Evolutionary conservation across 1,284 basidiomycete species (phyloP).

Genomic region (Blastosporella zonata): DNA sequence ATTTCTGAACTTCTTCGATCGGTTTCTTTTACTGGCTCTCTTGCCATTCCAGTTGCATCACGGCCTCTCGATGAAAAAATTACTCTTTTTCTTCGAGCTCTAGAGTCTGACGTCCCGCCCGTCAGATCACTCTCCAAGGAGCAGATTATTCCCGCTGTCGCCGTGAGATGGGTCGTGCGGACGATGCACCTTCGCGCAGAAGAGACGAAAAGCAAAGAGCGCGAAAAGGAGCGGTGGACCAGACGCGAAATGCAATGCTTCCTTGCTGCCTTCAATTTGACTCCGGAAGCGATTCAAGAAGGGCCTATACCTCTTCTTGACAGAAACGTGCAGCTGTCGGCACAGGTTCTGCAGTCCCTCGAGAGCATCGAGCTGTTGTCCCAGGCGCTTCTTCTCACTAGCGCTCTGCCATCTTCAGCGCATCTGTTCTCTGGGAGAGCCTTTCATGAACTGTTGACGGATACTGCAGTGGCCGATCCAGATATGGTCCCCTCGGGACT

Average conservation of each 20-base stretch:
- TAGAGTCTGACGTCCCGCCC: conserved; percentile 52
- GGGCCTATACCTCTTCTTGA: conserved; percentile 40
- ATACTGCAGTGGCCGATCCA: conserved; percentile 21
- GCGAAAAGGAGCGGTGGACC: conserved; percentile 69
- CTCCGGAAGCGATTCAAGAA: conserved; percentile 17
- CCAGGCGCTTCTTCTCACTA: conserved; percentile 55
- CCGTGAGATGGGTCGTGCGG: conserved; percentile 58
- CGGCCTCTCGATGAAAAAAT: conserved; percentile 52
- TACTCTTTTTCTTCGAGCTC: conserved; percentile 50
- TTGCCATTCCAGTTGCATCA: conserved; percentile 40
- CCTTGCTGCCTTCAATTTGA: conserved; percentile 47
- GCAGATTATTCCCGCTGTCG: conserved; percentile 47
- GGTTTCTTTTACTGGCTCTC: conserved; percentile 29
- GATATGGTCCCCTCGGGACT: conserved; percentile 29
- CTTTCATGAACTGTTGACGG: conserved; percentile 53
- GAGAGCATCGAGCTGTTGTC: conserved; percentile 58
- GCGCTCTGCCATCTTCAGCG: conserved; percentile 43
- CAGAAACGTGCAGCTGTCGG: conserved; percentile 68
- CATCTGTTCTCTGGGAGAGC: conserved; percentile 52
- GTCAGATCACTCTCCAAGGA: conserved; percentile 46
- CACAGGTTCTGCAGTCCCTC: conserved; percentile 61
- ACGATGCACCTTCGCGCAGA: conserved; percentile 48
- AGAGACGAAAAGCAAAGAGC: conserved; percentile 48
- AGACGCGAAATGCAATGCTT: conserved; percentile 62
- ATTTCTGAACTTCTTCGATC: conserved; percentile 45